A percentile compares a stretch with the other conserved stretches of the same genome.
These are phyloP conservation scores for Leishmania lainsoni DNA, from an alignment of 208 protist genomes.

Conservation along the genomic window DNA sequence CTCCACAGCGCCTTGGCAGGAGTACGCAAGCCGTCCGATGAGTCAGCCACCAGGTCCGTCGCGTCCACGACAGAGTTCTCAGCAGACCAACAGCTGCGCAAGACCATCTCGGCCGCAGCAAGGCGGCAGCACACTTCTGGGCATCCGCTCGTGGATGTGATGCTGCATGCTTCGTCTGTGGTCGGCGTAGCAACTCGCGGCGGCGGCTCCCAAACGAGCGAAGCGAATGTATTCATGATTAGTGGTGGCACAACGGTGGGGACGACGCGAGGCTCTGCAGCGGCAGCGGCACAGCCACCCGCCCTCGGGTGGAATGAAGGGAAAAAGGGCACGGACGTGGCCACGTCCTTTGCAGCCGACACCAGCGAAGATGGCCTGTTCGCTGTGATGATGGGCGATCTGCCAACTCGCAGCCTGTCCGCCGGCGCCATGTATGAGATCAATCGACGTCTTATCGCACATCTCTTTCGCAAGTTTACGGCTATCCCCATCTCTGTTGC, in stretches of 20 bases:
- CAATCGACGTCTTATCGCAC: conserved; percentile 11
- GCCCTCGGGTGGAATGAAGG: conserved; percentile 37
- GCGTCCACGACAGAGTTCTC: background rate
- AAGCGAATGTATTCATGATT: background rate
- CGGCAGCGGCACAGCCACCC: conserved; percentile 3
- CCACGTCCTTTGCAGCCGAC: conserved; percentile 8
- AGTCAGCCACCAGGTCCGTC: background rate
- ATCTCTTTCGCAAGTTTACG: conserved; percentile 32
- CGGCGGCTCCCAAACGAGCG: background rate
- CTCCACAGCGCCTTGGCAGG: conserved; percentile 6
- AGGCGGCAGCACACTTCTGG: background rate
- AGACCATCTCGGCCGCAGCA: background rate
- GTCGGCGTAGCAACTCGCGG: background rate
- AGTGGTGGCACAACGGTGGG: background rate
- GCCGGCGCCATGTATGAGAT: conserved; percentile 12
- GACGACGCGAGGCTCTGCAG: background rate
- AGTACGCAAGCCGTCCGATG: background rate
- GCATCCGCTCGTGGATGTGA: conserved; percentile 15
- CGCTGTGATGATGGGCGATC: background rate
- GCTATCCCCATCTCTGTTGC: conserved; percentile 48
- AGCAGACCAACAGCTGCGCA: conserved; percentile 1
- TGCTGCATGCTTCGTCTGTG: conserved; percentile 7
- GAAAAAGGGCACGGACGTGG: background rate
- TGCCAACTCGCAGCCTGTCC: conserved; percentile 8
- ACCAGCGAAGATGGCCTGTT: conserved; percentile 5